Evolutionary conservation across 352 stramenopile genomes (phyloP).

Genomic region (Phytophthora quininea): DNA sequence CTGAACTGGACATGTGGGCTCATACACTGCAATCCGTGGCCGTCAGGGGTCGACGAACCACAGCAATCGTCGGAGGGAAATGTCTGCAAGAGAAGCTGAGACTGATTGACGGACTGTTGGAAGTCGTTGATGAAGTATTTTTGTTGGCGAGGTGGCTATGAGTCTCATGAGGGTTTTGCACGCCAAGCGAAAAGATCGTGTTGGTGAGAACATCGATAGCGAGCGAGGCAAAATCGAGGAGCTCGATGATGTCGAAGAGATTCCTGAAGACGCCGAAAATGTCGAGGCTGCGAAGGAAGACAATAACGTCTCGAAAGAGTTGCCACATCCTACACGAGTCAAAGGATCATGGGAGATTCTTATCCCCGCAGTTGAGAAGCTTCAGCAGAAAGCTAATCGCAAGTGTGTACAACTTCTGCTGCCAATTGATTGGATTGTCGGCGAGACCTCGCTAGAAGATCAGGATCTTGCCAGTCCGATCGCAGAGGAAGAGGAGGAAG

Average conservation of each 20-base stretch:
- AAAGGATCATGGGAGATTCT: constrained; percentile 41
- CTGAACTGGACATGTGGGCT: constrained; percentile 38
- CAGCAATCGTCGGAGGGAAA: constrained; percentile 64
- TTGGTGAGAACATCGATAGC: background rate
- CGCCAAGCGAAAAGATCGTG: constrained; percentile 22
- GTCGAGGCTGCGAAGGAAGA: constrained; percentile 1
- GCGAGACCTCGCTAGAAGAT: constrained; percentile 54
- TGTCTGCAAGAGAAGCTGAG: constrained; percentile 61
- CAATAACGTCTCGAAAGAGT: background rate
- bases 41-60: constrained; percentile 22
- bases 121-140: constrained; percentile 61
- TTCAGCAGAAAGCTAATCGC: constrained; percentile 71
- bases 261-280: background rate
- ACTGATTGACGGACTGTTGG: constrained; percentile 68
- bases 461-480: constrained; percentile 25
- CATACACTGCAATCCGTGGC: constrained; percentile 37
- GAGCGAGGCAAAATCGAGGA: constrained; percentile 16
- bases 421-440: constrained; percentile 68
- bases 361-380: constrained; percentile 47
- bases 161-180: constrained; percentile 58
- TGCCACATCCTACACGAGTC: background rate
- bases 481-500: constrained; percentile 42
- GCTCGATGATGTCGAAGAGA: constrained; percentile 10
- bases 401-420: constrained; percentile 62
- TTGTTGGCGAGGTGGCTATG: constrained; percentile 68